These are phyloP conservation scores for Clitopilus passeckerianus DNA, from an alignment of 768 basidiomycete genomes.

Conservation along the genomic window DNA sequence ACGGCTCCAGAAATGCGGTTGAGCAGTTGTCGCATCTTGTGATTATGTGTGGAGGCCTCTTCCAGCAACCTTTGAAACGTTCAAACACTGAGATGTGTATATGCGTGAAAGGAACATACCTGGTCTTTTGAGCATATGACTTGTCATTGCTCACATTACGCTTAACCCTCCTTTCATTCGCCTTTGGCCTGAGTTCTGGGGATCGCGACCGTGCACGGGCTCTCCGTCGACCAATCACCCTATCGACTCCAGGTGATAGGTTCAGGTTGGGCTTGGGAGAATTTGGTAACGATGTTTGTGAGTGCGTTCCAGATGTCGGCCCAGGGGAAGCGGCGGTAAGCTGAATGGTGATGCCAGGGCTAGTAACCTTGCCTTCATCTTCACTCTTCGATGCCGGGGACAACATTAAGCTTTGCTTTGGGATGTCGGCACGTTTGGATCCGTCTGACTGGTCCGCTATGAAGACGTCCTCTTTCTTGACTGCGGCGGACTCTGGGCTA, in stretches of 20 bases:
- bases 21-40: conserved; percentile 61
- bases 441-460: background rate
- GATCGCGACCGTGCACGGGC: background rate
- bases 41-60: conserved; percentile 55
- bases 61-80: conserved; percentile 47
- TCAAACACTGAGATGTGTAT: background rate
- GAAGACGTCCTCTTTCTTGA: background rate
- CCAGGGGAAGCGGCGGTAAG: conserved; percentile 5
- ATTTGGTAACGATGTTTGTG: background rate
- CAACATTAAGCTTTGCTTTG: background rate
- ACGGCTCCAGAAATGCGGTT: conserved; percentile 59
- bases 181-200: background rate
- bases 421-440: background rate
- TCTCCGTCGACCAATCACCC: conserved; percentile 19
- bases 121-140: conserved; percentile 52
- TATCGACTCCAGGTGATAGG: conserved; percentile 30
- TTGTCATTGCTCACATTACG: conserved; percentile 22
- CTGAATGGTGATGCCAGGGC: conserved; percentile 3
- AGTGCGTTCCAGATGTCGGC: conserved; percentile 1
- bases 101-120: conserved; percentile 31
- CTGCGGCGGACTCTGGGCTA: background rate
- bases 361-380: background rate
- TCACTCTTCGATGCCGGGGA: background rate
- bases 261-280: conserved; percentile 14
- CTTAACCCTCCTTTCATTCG: background rate